phyloP scores from a whole-genome alignment of 2,329 filamentous ascomycete species.

The Rosellinia necatrix region DNA sequence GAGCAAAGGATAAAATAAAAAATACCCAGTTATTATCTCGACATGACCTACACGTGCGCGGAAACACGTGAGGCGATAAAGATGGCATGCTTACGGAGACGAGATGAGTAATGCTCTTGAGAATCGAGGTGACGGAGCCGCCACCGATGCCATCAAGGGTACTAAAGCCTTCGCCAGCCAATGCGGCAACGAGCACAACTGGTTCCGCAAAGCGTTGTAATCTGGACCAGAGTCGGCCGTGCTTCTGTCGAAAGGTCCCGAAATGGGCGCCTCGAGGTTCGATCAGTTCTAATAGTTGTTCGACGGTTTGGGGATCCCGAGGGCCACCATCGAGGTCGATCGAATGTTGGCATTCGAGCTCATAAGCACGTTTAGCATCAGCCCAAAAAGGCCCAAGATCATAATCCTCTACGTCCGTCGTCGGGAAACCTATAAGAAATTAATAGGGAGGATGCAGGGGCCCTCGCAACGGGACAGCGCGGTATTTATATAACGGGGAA shows the following conservation, averaged over 20 bases:
- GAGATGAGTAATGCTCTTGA: slow-evolving; percentile 11
- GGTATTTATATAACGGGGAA: too few relatives aligned
- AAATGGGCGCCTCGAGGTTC: slow-evolving; percentile 1
- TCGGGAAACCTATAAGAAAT: background rate
- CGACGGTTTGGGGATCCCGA: background rate
- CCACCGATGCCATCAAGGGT: slow-evolving; percentile 2
- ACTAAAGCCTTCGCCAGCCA: background rate
- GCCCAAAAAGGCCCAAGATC: slow-evolving; percentile 11
- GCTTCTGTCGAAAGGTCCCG: slow-evolving; percentile 7
- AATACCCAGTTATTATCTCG: background rate
- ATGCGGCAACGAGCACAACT: background rate
- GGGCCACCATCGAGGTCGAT: background rate
- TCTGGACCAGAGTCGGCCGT: slow-evolving; percentile 1
- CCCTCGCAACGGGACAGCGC: background rate
- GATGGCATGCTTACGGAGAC: background rate
- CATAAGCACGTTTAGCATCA: slow-evolving; percentile 7
- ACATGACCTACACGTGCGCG: background rate
- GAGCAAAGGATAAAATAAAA: too few relatives aligned
- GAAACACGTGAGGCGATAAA: background rate
- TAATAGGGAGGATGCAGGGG: too few relatives aligned
- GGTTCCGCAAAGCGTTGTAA: background rate
- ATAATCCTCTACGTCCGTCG: slow-evolving; percentile 5
- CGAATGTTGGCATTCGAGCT: slow-evolving; percentile 7
- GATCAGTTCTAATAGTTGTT: slow-evolving; percentile 9
- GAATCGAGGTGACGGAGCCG: background rate